phyloP scores from a whole-genome alignment of 805 yeast species.

The Metschnikowia continentalis region DNA sequence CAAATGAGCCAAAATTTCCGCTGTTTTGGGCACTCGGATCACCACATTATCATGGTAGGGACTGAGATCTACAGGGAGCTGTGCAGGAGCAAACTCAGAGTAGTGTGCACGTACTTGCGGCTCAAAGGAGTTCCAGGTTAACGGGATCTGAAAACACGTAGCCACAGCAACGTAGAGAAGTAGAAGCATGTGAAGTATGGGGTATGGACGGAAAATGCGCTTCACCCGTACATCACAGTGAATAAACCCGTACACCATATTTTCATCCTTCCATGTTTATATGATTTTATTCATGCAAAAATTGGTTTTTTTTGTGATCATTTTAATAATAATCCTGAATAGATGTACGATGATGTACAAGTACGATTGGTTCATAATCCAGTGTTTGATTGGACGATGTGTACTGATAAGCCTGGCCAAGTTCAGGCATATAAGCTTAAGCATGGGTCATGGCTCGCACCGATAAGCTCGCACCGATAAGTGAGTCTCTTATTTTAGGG shows the following conservation, averaged over 20 bases:
- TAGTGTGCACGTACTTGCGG: conserved; percentile 25
- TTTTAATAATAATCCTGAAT: too few relatives aligned
- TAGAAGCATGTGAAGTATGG: conserved; percentile 4
- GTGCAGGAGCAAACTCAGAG: conserved; percentile 21
- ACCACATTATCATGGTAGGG: conserved; percentile 44
- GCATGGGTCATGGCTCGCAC: too few relatives aligned
- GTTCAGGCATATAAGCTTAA: too few relatives aligned
- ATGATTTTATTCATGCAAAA: neutral
- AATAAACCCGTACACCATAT: neutral
- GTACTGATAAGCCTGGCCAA: too few relatives aligned
- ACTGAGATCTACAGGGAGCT: conserved; percentile 38
- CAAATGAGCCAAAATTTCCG: conserved; percentile 17
- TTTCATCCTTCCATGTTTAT: too few relatives aligned
- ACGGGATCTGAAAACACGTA: conserved; percentile 13
- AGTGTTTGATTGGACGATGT: too few relatives aligned
- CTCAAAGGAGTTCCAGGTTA: conserved; percentile 1
- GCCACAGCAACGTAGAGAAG: conserved; percentile 4
- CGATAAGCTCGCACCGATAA: too few relatives aligned
- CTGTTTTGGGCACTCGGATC: conserved; percentile 36
- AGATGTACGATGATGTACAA: too few relatives aligned
- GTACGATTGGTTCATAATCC: too few relatives aligned
- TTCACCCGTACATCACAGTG: conserved; percentile 8
- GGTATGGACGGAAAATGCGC: neutral
- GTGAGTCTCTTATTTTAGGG: too few relatives aligned
- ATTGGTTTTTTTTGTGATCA: neutral